Conservation (phyloP, 2,329 filamentous ascomycete genomes). For the Colletotrichum limetticola region DNA sequence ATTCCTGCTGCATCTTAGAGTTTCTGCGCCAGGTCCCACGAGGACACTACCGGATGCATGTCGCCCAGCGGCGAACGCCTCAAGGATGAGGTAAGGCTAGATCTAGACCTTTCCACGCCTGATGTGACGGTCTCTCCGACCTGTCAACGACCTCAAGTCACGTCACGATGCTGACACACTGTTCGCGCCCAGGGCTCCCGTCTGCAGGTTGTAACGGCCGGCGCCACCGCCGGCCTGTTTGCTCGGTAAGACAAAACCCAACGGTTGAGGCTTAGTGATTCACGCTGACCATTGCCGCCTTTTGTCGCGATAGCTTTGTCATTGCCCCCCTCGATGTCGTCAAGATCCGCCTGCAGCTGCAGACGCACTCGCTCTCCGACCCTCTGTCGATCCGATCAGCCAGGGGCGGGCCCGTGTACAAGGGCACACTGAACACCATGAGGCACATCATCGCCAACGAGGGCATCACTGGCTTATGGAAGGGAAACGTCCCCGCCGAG, state of each 20-base stretch:
- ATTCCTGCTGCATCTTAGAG: neutral
- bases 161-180: constrained; percentile 29
- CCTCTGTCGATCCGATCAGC: constrained; percentile 67
- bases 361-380: constrained; percentile 85
- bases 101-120: neutral
- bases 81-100: constrained; percentile 65
- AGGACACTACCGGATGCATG: constrained; percentile 46
- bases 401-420: constrained; percentile 67
- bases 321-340: constrained; percentile 96
- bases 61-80: constrained; percentile 54
- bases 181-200: constrained; percentile 58
- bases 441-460: constrained; percentile 82
- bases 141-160: constrained; percentile 2
- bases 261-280: neutral
- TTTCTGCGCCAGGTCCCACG: constrained; percentile 24
- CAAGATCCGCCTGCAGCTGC: constrained; percentile 97
- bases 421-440: constrained; percentile 81
- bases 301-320: constrained; percentile 72
- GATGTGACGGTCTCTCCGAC: constrained; percentile 1
- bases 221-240: constrained; percentile 80
- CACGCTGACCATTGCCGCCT: constrained; percentile 32
- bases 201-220: constrained; percentile 66
- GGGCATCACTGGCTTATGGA: constrained; percentile 90
- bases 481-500: constrained; percentile 97
- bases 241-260: constrained; percentile 72